Conservation (phyloP, 1,284 basidiomycete genomes). For the Agroathelia rolfsii region DNA sequence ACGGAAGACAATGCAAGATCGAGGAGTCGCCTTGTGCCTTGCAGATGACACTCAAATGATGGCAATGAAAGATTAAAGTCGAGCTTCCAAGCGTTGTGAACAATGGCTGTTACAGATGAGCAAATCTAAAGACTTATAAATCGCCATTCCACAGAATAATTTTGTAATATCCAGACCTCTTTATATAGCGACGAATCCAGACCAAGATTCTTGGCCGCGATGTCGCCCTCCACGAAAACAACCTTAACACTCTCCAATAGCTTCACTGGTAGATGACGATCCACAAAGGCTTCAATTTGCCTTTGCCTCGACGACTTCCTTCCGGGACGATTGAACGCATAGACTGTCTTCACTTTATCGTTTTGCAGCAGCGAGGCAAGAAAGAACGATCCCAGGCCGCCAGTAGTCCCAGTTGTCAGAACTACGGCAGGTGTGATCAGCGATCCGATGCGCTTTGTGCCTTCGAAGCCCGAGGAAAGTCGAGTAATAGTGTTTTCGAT, state of each 20-base stretch:
- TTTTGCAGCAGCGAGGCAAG: slow-evolving; percentile 1
- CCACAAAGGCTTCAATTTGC: background rate
- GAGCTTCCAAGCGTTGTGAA: slow-evolving; percentile 22
- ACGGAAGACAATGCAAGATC: slow-evolving; percentile 15
- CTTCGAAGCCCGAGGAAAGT: too few species aligned
- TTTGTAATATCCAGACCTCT: too few species aligned
- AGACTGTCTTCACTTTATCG: background rate
- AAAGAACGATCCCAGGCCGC: slow-evolving; percentile 1
- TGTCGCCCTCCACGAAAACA: slow-evolving; percentile 9
- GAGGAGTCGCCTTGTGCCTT: slow-evolving; percentile 16
- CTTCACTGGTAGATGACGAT: background rate
- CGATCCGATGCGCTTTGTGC: too few species aligned
- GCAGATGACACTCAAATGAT: slow-evolving; percentile 18
- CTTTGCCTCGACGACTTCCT: background rate
- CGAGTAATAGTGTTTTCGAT: too few species aligned
- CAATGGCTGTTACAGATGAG: slow-evolving; percentile 14
- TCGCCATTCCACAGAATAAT: too few species aligned
- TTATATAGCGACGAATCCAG: slow-evolving; percentile 17
- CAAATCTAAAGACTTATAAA: too few species aligned
- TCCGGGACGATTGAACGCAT: slow-evolving; percentile 1
- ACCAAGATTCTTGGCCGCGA: slow-evolving; percentile 20
- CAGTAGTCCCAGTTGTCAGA: slow-evolving; percentile 2
- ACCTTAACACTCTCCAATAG: slow-evolving; percentile 1
- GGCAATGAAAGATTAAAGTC: slow-evolving; percentile 20
- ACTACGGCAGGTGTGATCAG: too few species aligned